Percentiles rank a stretch among this genome's conserved stretches.
Conservation (phyloP, 1,284 basidiomycete species). For the Microstroma glucosiphilum region DNA sequence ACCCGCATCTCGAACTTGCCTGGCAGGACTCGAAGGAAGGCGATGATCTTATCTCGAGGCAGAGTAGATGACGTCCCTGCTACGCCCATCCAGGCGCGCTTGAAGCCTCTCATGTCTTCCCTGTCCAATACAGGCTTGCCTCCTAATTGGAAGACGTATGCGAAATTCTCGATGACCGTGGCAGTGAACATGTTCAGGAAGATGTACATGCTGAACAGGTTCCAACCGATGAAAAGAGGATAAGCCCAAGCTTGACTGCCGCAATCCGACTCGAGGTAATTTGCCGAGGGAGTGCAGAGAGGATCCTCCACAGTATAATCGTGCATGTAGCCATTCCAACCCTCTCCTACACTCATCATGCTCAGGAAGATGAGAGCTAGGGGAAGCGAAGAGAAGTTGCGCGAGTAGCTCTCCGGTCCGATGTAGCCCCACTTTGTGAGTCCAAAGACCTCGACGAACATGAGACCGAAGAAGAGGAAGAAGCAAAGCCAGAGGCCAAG, state of each 20-base stretch:
- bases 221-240: conserved; percentile 89
- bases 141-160: conserved; percentile 86
- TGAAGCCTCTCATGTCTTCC: conserved; percentile 65
- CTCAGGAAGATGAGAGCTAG: conserved; percentile 76
- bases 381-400: conserved; percentile 77
- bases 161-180: conserved; percentile 94
- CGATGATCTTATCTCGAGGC: conserved; percentile 64
- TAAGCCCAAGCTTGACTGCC: conserved; percentile 81
- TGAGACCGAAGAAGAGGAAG: conserved; percentile 86
- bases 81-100: conserved; percentile 86
- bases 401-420: conserved; percentile 59
- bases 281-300: conserved; percentile 64
- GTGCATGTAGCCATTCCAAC: conserved; percentile 50
- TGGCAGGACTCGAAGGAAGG: conserved; percentile 60
- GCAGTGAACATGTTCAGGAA: conserved; percentile 71
- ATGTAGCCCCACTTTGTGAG: conserved; percentile 75
- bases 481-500: conserved; percentile 83
- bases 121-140: conserved; percentile 77
- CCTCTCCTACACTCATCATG: conserved; percentile 57
- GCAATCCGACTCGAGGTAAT: conserved; percentile 73
- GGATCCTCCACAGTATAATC: conserved; percentile 62
- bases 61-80: conserved; percentile 69
- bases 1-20: conserved; percentile 40
- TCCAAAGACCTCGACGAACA: conserved; percentile 86
- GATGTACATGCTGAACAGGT: conserved; percentile 75